Conservation (phyloP, 768 basidiomycete species). For the Pholiota molesta region DNA sequence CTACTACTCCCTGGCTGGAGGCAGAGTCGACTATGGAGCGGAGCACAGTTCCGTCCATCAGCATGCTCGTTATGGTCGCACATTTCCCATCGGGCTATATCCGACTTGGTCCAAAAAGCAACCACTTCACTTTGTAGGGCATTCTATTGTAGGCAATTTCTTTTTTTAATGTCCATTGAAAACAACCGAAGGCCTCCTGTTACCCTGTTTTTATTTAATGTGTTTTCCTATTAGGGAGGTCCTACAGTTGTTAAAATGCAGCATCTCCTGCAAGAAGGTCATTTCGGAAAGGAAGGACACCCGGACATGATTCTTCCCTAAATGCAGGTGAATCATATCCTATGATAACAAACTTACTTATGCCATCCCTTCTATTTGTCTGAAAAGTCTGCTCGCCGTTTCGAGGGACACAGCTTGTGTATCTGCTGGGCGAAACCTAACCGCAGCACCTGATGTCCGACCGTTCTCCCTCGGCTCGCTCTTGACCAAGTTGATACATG, state of each 20-base stretch:
- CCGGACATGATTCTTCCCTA: slow-evolving; percentile 52
- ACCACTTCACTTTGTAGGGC: slow-evolving; percentile 53
- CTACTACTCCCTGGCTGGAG: slow-evolving; percentile 48
- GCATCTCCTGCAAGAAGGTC: slow-evolving; percentile 38
- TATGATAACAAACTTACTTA: not conserved
- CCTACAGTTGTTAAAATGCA: slow-evolving; percentile 51
- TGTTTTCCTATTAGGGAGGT: slow-evolving; percentile 39
- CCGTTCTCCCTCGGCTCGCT: slow-evolving; percentile 42
- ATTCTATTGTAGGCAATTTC: slow-evolving; percentile 42
- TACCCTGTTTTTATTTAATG: slow-evolving; percentile 1
- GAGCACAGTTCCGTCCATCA: slow-evolving; percentile 39
- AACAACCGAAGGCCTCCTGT: not conserved
- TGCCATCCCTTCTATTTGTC: not conserved
- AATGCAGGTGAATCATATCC: slow-evolving; percentile 35
- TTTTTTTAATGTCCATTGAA: not conserved
- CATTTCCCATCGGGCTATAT: slow-evolving; percentile 41
- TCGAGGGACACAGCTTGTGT: slow-evolving; percentile 50
- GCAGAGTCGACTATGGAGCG: slow-evolving; percentile 52
- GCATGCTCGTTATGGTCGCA: slow-evolving; percentile 47
- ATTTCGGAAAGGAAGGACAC: slow-evolving; percentile 41
- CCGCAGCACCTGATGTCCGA: slow-evolving; percentile 42
- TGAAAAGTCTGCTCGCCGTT: slow-evolving; percentile 48
- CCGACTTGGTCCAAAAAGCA: slow-evolving; percentile 44
- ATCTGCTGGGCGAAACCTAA: slow-evolving; percentile 45
- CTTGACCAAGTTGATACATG: slow-evolving; percentile 41